phyloP scores from a whole-genome alignment of 176 grass and related monocot genomes.

The Sorghum bicolor region DNA sequence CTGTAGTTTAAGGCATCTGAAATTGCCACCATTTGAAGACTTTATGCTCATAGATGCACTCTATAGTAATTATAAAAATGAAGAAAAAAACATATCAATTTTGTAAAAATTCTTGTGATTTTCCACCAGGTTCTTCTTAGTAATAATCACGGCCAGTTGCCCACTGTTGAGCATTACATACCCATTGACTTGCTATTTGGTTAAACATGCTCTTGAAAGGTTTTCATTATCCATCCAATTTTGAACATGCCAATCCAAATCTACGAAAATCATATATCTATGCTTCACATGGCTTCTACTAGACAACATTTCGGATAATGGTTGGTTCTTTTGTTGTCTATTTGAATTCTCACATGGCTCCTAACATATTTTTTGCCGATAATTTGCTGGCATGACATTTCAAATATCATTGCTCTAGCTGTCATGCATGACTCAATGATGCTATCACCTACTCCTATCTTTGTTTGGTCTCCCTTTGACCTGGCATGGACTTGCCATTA shows the following conservation, averaged over 20 bases:
- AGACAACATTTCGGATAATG: not conserved
- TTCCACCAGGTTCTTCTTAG: not conserved
- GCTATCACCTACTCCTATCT: conserved; percentile 5
- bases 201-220: not conserved
- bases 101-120: not conserved
- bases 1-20: not conserved
- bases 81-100: not conserved
- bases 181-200: not conserved
- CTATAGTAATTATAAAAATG: not conserved
- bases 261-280: not conserved
- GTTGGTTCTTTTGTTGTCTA: conserved; percentile 10
- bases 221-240: not conserved
- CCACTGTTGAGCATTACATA: not conserved
- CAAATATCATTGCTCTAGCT: conserved; percentile 29
- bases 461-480: conserved; percentile 30
- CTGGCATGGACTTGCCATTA: conserved; percentile 17
- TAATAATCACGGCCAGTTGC: not conserved
- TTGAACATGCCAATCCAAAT: conserved; percentile 5
- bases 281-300: conserved; percentile 23
- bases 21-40: conserved; percentile 13
- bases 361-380: conserved; percentile 14
- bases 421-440: conserved; percentile 40
- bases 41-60: too few relatives aligned
- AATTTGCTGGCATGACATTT: not conserved
- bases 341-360: conserved; percentile 29